phyloP scores from a whole-genome alignment of 2,329 filamentous ascomycete species.

The Verticillium isaacii region DNA sequence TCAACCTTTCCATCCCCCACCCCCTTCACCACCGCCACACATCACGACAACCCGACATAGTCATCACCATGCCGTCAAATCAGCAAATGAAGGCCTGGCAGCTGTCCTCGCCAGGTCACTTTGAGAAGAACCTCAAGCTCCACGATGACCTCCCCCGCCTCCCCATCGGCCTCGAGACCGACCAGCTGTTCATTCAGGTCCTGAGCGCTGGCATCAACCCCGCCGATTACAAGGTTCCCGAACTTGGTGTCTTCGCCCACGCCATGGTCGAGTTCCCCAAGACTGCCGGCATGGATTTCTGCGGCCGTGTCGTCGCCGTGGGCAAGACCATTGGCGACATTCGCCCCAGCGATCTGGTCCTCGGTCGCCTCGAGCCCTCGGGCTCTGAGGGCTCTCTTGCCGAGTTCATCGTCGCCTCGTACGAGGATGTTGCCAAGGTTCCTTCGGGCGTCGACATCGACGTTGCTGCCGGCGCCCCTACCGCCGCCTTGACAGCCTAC shows the following conservation, averaged over 20 bases:
- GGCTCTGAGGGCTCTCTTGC: slow-evolving; percentile 34
- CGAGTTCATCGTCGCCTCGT: slow-evolving; percentile 33
- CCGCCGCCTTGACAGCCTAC: slow-evolving; percentile 43
- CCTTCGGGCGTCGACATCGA: slow-evolving; percentile 33
- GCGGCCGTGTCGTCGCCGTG: slow-evolving; percentile 38
- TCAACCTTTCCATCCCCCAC: not conserved
- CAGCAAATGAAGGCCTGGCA: slow-evolving; percentile 15
- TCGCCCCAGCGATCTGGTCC: slow-evolving; percentile 35
- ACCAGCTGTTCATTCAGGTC: slow-evolving; percentile 38
- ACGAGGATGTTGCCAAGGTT: slow-evolving; percentile 28
- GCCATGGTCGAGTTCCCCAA: slow-evolving; percentile 31
- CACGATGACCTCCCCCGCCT: slow-evolving; percentile 18
- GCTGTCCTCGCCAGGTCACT: slow-evolving; percentile 15
- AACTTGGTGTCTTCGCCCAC: slow-evolving; percentile 31
- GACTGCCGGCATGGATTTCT: slow-evolving; percentile 45
- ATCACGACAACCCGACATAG: not conserved
- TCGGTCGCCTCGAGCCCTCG: slow-evolving; percentile 28
- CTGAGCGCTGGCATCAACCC: slow-evolving; percentile 40
- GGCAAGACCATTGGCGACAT: slow-evolving; percentile 19
- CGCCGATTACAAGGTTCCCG: slow-evolving; percentile 43
- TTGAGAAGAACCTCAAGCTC: slow-evolving; percentile 26
- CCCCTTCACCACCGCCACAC: not conserved
- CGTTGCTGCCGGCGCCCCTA: slow-evolving; percentile 36
- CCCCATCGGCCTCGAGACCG: slow-evolving; percentile 17
- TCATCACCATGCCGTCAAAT: not conserved